Conservation (phyloP, 495 filamentous ascomycete species). For the Talaromyces proteolyticus region DNA sequence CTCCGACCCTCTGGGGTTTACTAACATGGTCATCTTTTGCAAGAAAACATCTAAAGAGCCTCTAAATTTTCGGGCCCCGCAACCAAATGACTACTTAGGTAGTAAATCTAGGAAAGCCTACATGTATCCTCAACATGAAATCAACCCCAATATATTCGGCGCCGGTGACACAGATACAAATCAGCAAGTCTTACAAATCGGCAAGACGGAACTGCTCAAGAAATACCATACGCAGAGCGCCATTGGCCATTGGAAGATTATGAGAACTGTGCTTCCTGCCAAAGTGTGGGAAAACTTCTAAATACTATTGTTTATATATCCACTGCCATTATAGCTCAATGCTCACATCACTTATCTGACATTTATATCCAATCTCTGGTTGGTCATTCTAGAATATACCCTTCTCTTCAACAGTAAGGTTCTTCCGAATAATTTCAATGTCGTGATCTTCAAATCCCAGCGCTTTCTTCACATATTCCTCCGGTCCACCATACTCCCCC, state of each 20-base stretch:
- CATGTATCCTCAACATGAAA: constrained; percentile 69
- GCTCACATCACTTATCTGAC: background rate
- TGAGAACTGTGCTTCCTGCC: constrained; percentile 76
- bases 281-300: constrained; percentile 73
- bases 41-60: constrained; percentile 31
- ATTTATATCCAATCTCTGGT: too few relatives aligned
- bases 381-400: constrained; percentile 3
- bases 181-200: constrained; percentile 38
- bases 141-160: constrained; percentile 46
- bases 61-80: constrained; percentile 64
- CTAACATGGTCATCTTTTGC: constrained; percentile 77
- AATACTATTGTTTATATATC: background rate
- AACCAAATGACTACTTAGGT: constrained; percentile 60
- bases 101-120: constrained; percentile 62
- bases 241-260: constrained; percentile 82
- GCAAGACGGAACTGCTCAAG: constrained; percentile 53
- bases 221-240: constrained; percentile 70
- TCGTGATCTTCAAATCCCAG: constrained; percentile 9
- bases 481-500: constrained; percentile 10
- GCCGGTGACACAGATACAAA: constrained; percentile 20
- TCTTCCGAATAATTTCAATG: constrained; percentile 7
- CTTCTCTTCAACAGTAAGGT: constrained; percentile 6
- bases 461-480: constrained; percentile 9
- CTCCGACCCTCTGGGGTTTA: constrained; percentile 58
- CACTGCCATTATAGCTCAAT: too few relatives aligned